Conservation (phyloP, 2,329 filamentous ascomycete species). For the Sporothrix curviconia region DNA sequence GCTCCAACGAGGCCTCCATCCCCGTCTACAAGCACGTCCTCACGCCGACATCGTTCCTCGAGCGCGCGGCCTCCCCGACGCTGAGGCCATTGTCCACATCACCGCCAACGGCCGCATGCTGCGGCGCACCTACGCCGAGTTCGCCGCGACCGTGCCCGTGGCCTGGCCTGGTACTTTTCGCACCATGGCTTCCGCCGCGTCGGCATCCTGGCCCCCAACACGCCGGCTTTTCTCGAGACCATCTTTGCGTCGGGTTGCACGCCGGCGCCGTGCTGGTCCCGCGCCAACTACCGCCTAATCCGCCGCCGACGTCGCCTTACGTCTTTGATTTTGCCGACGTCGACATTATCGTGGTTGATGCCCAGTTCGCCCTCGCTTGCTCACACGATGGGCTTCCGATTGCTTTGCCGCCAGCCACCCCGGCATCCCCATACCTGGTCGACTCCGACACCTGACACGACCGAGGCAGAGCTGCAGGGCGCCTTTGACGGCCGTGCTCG, state of each 20-base stretch:
- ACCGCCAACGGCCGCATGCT: constrained; percentile 70
- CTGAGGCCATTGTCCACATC: constrained; percentile 76
- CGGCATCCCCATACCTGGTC: constrained; percentile 62
- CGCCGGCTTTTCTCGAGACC: constrained; percentile 84
- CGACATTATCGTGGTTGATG: constrained; percentile 79
- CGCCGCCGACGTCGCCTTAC: constrained; percentile 79
- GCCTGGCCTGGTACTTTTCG: constrained; percentile 79
- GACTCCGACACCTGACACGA: constrained; percentile 76
- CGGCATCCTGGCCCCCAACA: constrained; percentile 85
- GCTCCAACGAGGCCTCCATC: constrained; percentile 8
- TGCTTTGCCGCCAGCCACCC: constrained; percentile 56
- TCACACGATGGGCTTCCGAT: constrained; percentile 47
- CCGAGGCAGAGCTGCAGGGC: constrained; percentile 65
- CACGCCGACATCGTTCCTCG: constrained; percentile 75
- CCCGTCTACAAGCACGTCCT: constrained; percentile 62
- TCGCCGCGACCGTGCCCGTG: constrained; percentile 79
- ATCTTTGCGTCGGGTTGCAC: constrained; percentile 82
- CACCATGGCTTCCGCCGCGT: constrained; percentile 69
- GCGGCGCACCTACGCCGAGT: constrained; percentile 69
- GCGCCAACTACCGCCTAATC: constrained; percentile 60
- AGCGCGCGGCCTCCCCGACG: constrained; percentile 77
- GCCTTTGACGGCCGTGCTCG: constrained; percentile 76
- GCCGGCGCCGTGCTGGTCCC: constrained; percentile 72
- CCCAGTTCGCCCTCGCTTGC: constrained; percentile 65
- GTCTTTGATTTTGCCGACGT: constrained; percentile 85